A percentile compares a stretch with the other conserved stretches of the same genome.
These are phyloP conservation scores for Solanum chacoense DNA, from an alignment of 305 asterid genomes.

Conservation along the genomic window DNA sequence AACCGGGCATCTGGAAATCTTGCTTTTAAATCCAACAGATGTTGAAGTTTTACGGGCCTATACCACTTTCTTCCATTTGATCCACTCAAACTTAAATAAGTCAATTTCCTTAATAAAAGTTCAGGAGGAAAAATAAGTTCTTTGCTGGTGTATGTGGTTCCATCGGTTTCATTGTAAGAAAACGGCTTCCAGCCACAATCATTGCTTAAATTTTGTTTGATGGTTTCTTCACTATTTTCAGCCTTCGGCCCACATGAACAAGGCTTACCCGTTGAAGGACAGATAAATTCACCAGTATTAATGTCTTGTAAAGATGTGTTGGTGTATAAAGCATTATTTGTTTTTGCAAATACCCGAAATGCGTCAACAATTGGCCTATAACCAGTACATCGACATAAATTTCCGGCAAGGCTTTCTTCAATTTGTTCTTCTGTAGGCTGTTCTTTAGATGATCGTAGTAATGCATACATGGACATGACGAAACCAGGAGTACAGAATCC, in stretches of 20 bases:
- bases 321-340: conserved; percentile 61
- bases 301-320: conserved; percentile 29
- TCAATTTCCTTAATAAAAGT: conserved; percentile 49
- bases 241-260: conserved; percentile 60
- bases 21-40: conserved; percentile 54
- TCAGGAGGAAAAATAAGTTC: conserved; percentile 95
- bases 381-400: conserved; percentile 95
- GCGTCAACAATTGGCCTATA: conserved; percentile 93
- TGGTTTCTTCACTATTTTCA: conserved; percentile 21
- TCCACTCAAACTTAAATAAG: conserved; percentile 49
- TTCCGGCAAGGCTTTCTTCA: conserved; percentile 93
- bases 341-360: conserved; percentile 72
- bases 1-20: conserved; percentile 57
- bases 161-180: conserved; percentile 60
- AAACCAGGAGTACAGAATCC: conserved; percentile 99
- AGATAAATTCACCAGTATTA: conserved; percentile 38
- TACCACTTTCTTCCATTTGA: conserved; percentile 67
- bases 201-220: conserved; percentile 12
- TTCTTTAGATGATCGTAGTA: conserved; percentile 58
- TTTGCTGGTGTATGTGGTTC: conserved; percentile 59
- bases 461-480: conserved; percentile 89
- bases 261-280: conserved; percentile 95
- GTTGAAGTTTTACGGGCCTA: conserved; percentile 66
- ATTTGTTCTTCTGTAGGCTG: conserved; percentile 71
- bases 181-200: conserved; percentile 30